Evolutionary conservation across 83 land plant species (phyloP).

Genomic region (Isoetes engelmannii): DNA sequence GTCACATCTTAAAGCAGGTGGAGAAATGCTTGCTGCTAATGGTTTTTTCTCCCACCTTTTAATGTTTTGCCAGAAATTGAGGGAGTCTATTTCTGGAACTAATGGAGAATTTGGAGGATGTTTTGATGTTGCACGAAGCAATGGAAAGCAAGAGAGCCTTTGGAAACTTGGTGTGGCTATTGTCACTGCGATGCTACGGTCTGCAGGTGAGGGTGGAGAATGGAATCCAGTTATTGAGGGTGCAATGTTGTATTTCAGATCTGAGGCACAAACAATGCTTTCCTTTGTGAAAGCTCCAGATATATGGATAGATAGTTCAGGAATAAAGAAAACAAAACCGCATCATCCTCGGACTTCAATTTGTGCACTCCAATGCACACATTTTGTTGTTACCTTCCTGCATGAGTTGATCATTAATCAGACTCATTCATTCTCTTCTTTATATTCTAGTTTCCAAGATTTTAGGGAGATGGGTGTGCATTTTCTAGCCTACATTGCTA

Average conservation of each 20-base stretch:
- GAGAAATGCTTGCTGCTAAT: constrained; percentile 59
- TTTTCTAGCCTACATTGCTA: constrained; percentile 77
- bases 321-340: constrained; percentile 50
- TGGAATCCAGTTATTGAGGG: constrained; percentile 39
- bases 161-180: constrained; percentile 76
- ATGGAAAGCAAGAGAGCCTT: constrained; percentile 34
- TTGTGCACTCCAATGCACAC: constrained; percentile 46
- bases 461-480: constrained; percentile 67
- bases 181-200: constrained; percentile 51
- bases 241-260: constrained; percentile 45
- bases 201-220: constrained; percentile 46
- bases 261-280: constrained; percentile 51
- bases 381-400: constrained; percentile 55
- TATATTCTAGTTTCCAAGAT: constrained; percentile 47
- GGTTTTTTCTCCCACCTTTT: constrained; percentile 48
- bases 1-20: constrained; percentile 60
- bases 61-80: constrained; percentile 31
- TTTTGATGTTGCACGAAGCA: constrained; percentile 20
- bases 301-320: constrained; percentile 39
- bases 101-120: constrained; percentile 26
- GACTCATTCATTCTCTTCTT: constrained; percentile 41
- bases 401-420: constrained; percentile 51
- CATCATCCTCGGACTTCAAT: constrained; percentile 46
- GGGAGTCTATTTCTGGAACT: constrained; percentile 17
- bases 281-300: constrained; percentile 41